A percentile compares a stretch with the other conserved stretches of the same genome.
Evolutionary conservation across 257 asterid genomes (phyloP).

Genomic region (Capsicum chinense): DNA sequence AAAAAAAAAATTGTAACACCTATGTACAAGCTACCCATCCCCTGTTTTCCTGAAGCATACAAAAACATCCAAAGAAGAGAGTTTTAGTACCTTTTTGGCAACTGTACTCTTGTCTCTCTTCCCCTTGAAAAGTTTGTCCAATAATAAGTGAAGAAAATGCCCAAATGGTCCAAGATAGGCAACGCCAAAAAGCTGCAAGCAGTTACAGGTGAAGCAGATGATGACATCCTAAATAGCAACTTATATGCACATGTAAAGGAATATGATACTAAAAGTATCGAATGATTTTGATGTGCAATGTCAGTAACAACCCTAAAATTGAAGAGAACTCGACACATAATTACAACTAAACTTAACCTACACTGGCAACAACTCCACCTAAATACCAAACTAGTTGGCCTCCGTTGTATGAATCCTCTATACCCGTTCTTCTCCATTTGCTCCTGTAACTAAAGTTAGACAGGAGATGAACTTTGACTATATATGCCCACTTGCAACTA

Average conservation of each 20-base stretch:
- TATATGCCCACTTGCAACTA: not conserved
- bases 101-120: conserved; percentile 82
- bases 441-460: not conserved
- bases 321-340: conserved; percentile 7
- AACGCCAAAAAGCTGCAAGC: conserved; percentile 78
- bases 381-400: not conserved
- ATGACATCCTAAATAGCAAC: conserved; percentile 15
- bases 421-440: not conserved
- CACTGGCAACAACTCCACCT: not conserved
- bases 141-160: conserved; percentile 75
- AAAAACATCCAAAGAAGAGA: conserved; percentile 8
- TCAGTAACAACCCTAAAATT: not conserved
- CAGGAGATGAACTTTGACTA: not conserved
- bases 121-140: conserved; percentile 92
- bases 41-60: not conserved
- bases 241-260: not conserved
- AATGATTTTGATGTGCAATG: not conserved
- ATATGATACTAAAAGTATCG: not conserved
- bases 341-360: not conserved
- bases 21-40: not conserved
- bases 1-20: not conserved
- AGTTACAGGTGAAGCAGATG: conserved; percentile 7
- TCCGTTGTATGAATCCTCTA: not conserved
- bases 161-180: conserved; percentile 95
- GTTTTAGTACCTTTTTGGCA: conserved; percentile 76